Percentiles rank a stretch among this genome's conserved stretches.
These are phyloP conservation scores for Cordyceps fumosorosea DNA, from an alignment of 2,329 filamentous ascomycete genomes.

Conservation along the genomic window DNA sequence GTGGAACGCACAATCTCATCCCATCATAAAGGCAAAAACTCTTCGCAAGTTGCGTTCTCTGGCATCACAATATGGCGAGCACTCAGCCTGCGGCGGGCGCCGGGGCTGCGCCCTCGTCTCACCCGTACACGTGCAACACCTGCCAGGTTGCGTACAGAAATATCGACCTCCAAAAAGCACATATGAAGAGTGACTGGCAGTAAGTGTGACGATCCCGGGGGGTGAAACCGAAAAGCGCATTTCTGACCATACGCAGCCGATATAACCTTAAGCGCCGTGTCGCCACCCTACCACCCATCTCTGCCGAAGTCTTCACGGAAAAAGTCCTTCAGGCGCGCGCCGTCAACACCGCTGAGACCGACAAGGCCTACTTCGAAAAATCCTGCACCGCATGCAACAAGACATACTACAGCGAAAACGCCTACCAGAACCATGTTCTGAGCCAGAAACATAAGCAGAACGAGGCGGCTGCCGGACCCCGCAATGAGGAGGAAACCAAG, in stretches of 20 bases:
- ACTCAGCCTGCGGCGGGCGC: slow-evolving; percentile 26
- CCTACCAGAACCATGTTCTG: slow-evolving; percentile 83
- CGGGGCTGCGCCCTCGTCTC: slow-evolving; percentile 40
- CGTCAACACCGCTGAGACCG: slow-evolving; percentile 73
- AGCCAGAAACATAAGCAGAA: slow-evolving; percentile 77
- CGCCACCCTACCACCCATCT: slow-evolving; percentile 81
- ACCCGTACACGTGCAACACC: slow-evolving; percentile 97
- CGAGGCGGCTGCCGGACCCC: slow-evolving; percentile 41
- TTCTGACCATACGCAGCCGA: slow-evolving; percentile 46
- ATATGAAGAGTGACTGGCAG: slow-evolving; percentile 99
- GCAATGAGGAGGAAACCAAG: slow-evolving; percentile 60
- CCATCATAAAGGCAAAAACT: neutral
- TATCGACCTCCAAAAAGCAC: slow-evolving; percentile 83
- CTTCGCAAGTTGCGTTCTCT: neutral
- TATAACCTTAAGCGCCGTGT: slow-evolving; percentile 96
- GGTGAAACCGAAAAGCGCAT: neutral
- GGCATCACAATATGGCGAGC: slow-evolving; percentile 38
- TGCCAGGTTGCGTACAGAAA: slow-evolving; percentile 95
- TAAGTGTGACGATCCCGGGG: slow-evolving; percentile 43
- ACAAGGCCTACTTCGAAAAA: slow-evolving; percentile 83
- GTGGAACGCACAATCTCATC: neutral
- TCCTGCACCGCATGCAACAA: slow-evolving; percentile 77
- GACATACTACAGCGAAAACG: slow-evolving; percentile 94
- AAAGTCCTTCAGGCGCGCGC: slow-evolving; percentile 92
- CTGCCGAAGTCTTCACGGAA: slow-evolving; percentile 88